Evolutionary conservation across 805 yeast species (phyloP).

Genomic region (Candida cerambycidarum): DNA sequence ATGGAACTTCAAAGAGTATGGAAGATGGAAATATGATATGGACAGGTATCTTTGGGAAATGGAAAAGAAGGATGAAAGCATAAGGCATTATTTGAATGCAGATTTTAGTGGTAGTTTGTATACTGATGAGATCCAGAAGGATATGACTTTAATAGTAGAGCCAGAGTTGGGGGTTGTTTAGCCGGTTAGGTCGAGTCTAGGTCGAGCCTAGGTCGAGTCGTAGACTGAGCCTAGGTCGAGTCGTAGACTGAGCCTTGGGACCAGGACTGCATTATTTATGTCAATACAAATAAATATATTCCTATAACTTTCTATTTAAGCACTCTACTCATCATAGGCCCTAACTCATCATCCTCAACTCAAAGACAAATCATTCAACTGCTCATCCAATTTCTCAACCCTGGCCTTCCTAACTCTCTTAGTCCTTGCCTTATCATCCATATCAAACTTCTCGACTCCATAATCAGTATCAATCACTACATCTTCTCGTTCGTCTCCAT

Average conservation of each 20-base stretch:
- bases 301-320: too few species aligned
- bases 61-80: conserved; percentile 3
- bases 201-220: too few species aligned
- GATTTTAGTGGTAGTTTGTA: too few species aligned
- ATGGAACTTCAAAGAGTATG: conserved; percentile 11
- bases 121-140: too few species aligned
- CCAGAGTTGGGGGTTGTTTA: background rate
- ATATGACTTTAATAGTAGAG: too few species aligned
- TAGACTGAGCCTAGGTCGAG: too few species aligned
- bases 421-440: conserved; percentile 35
- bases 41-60: conserved; percentile 13
- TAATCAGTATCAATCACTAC: conserved; percentile 1
- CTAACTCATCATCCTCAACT: background rate
- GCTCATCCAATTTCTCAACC: conserved; percentile 31
- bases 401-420: conserved; percentile 39
- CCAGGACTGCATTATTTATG: too few species aligned
- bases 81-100: conserved; percentile 8
- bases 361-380: conserved; percentile 26
- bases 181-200: too few species aligned
- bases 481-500: conserved; percentile 19
- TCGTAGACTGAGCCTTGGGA: too few species aligned
- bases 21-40: conserved; percentile 14
- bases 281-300: too few species aligned
- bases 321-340: too few species aligned
- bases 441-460: conserved; percentile 18